A percentile compares a stretch with the other conserved stretches of the same genome.
Conservation (phyloP, 2,329 filamentous ascomycete genomes). For the Xylaria sp. region DNA sequence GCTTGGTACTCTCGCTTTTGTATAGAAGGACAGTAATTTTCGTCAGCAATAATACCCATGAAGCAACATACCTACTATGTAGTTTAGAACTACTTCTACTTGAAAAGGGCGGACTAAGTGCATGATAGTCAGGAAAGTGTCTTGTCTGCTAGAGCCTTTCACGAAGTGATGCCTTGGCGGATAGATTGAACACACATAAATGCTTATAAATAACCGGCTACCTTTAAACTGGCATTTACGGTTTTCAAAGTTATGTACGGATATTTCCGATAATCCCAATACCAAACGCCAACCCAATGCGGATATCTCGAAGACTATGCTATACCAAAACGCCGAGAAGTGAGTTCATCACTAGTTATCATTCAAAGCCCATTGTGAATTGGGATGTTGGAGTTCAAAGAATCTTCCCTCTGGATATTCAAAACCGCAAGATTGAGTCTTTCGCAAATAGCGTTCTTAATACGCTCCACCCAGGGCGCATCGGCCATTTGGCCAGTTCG, state of each 20-base stretch:
- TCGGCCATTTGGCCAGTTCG: constrained; percentile 42
- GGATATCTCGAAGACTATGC: constrained; percentile 31
- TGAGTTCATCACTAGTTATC: background rate
- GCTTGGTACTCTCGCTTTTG: background rate
- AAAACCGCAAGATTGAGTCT: constrained; percentile 40
- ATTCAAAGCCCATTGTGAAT: constrained; percentile 25
- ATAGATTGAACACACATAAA: background rate
- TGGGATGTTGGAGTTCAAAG: constrained; percentile 31
- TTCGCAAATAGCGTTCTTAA: constrained; percentile 38
- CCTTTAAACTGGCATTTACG: no score
- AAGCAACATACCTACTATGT: background rate
- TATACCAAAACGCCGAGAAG: constrained; percentile 27
- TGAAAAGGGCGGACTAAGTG: background rate
- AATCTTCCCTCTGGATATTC: constrained; percentile 28
- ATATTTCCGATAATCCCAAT: background rate
- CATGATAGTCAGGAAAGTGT: background rate
- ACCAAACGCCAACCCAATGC: constrained; percentile 39
- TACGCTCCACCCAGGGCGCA: constrained; percentile 45
- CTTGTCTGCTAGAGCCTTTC: background rate
- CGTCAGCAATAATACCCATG: constrained; percentile 9
- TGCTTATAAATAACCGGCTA: no score
- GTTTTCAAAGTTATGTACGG: background rate
- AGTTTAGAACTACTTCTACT: background rate
- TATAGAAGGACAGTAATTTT: background rate
- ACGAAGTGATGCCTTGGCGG: background rate